These are phyloP conservation scores for Colletotrichum gigasporum DNA, from an alignment of 2,329 filamentous ascomycete species.

Conservation along the genomic window DNA sequence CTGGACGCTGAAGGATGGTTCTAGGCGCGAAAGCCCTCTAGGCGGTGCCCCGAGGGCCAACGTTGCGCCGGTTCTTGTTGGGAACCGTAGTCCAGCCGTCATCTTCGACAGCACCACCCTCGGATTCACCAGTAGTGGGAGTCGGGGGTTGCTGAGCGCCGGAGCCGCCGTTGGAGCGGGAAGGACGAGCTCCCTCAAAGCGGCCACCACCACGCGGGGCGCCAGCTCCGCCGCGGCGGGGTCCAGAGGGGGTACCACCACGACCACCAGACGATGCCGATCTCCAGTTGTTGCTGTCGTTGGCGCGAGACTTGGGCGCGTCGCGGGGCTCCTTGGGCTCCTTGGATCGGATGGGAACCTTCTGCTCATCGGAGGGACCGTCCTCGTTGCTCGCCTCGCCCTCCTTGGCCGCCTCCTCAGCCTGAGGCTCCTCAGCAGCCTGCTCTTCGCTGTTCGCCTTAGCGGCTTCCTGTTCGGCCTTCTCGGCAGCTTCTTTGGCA, in stretches of 20 bases:
- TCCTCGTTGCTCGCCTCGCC: constrained; percentile 43
- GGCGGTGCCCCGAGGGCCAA: constrained; percentile 25
- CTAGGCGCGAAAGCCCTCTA: constrained; percentile 24
- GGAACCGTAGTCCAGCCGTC: constrained; percentile 73
- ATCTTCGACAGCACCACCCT: constrained; percentile 53
- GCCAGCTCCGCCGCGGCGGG: constrained; percentile 52
- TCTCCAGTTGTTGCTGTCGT: constrained; percentile 71
- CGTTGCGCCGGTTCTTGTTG: constrained; percentile 34
- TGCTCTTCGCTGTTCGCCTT: constrained; percentile 46
- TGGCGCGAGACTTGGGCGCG: constrained; percentile 62
- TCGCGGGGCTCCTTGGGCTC: constrained; percentile 53
- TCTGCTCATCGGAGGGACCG: constrained; percentile 56
- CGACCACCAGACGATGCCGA: constrained; percentile 58
- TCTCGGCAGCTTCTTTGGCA: constrained; percentile 65
- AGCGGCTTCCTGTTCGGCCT: constrained; percentile 47
- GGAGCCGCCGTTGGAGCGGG: constrained; percentile 59
- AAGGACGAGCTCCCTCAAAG: constrained; percentile 55
- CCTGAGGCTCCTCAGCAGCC: constrained; percentile 34
- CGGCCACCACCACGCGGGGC: constrained; percentile 54
- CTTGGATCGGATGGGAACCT: constrained; percentile 49
- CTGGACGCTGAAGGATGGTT: constrained; percentile 26
- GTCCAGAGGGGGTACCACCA: constrained; percentile 55
- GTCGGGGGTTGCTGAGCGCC: constrained; percentile 47
- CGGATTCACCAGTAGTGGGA: constrained; percentile 41
- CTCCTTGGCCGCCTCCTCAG: constrained; percentile 39